Conservation (phyloP, 1,284 basidiomycete species). For the Cryptococcus amylolentus region DNA sequence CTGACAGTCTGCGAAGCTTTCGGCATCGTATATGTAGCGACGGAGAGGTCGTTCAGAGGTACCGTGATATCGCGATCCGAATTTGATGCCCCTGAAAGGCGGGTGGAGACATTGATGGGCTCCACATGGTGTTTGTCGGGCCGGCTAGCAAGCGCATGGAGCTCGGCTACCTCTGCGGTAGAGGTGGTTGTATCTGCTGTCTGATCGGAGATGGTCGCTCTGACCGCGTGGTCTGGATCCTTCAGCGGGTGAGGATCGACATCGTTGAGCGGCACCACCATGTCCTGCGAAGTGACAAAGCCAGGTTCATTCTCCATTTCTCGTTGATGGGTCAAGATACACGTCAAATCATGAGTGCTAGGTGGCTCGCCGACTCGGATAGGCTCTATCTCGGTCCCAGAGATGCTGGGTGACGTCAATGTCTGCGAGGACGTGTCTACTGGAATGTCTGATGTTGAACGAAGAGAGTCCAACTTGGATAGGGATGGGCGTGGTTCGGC, state of each 20-base stretch:
- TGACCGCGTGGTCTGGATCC: background rate
- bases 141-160: too few species aligned
- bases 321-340: too few species aligned
- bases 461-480: too few species aligned
- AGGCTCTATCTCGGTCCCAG: background rate
- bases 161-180: too few species aligned
- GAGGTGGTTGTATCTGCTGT: background rate
- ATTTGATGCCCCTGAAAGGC: background rate
- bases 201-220: background rate
- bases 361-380: background rate
- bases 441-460: too few species aligned
- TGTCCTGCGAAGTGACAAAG: conserved; percentile 8
- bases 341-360: too few species aligned
- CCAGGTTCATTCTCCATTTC: background rate
- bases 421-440: too few species aligned
- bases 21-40: background rate
- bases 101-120: too few species aligned
- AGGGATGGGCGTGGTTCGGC: too few species aligned
- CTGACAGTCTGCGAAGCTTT: conserved; percentile 1
- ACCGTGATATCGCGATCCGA: conserved; percentile 10
- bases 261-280: conserved; percentile 16
- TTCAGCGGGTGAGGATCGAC: background rate
- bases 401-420: conserved; percentile 12
- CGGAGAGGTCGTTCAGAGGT: conserved; percentile 15
- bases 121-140: too few species aligned